Evolutionary conservation across 1,139 yeast genomes (phyloP).

Genomic region (Candida tetrigidarum): DNA sequence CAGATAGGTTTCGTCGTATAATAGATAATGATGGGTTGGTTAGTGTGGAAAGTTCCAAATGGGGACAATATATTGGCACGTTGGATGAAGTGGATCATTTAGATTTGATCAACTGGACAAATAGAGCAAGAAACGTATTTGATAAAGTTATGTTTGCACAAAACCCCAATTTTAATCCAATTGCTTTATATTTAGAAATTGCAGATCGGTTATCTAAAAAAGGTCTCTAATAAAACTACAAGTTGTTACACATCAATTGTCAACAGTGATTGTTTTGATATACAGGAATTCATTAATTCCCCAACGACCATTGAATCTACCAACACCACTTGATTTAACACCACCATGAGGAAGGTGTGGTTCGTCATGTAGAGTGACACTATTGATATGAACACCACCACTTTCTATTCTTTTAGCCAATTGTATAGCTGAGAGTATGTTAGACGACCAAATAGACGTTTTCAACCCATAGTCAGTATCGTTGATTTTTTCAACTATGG

Average conservation of each 20-base stretch:
- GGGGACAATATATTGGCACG: conserved; percentile 88
- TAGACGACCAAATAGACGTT: conserved; percentile 57
- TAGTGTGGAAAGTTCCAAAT: conserved; percentile 72
- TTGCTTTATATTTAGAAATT: conserved; percentile 75
- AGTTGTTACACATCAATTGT: conserved; percentile 4
- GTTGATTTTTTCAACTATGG: conserved; percentile 34
- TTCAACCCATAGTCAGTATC: conserved; percentile 49
- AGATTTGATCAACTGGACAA: conserved; percentile 85
- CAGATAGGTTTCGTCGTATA: conserved; percentile 11
- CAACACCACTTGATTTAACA: conserved; percentile 52
- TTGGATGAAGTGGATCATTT: conserved; percentile 80
- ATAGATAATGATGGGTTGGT: conserved; percentile 83
- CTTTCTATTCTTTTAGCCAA: conserved; percentile 40
- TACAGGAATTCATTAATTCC: conserved; percentile 48
- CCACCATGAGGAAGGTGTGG: conserved; percentile 62
- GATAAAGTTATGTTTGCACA: conserved; percentile 39
- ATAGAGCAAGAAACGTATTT: conserved; percentile 43
- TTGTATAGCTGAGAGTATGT: conserved; percentile 41
- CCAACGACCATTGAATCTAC: conserved; percentile 56
- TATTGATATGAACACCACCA: conserved; percentile 59
- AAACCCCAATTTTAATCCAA: conserved; percentile 62
- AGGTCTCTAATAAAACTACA: conserved; percentile 49
- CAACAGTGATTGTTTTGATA: conserved; percentile 28
- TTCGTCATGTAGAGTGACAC: conserved; percentile 53
- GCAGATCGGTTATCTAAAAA: conserved; percentile 68